phyloP scores from a whole-genome alignment of 2,329 filamentous ascomycete species.

The Fusarium burgessii region DNA sequence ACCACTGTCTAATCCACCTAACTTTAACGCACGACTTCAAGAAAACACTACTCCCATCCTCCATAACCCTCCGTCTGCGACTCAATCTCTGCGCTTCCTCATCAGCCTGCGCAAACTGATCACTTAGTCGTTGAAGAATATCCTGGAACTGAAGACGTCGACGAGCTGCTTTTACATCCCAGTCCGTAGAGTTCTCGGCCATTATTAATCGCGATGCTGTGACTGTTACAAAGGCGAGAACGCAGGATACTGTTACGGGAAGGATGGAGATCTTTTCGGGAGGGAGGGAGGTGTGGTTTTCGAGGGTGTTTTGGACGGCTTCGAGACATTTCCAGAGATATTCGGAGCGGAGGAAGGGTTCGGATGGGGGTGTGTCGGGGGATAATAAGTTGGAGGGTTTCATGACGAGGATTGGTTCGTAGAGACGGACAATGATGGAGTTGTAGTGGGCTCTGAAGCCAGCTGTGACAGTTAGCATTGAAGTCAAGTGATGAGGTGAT shows the following conservation, averaged over 20 bases:
- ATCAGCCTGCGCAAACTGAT: constrained; percentile 50
- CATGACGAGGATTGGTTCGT: constrained; percentile 53
- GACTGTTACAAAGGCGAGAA: constrained; percentile 52
- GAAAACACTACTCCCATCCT: constrained; percentile 49
- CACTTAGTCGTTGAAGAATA: constrained; percentile 45
- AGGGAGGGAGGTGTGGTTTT: constrained; percentile 45
- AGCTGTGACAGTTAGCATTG: constrained; percentile 35
- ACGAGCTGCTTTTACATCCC: constrained; percentile 52
- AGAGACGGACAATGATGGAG: constrained; percentile 51
- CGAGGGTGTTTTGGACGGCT: constrained; percentile 44
- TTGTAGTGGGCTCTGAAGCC: constrained; percentile 53
- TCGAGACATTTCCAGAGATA: constrained; percentile 55
- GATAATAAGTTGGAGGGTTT: constrained; percentile 33
- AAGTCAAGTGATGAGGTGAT: too few species aligned
- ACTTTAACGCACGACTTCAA: constrained; percentile 52
- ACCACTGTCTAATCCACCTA: constrained; percentile 58
- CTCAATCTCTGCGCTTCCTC: constrained; percentile 37
- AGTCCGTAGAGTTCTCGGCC: constrained; percentile 51
- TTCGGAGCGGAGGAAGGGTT: constrained; percentile 49
- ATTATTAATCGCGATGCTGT: constrained; percentile 53
- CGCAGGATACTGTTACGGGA: constrained; percentile 47
- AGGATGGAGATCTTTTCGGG: constrained; percentile 44
- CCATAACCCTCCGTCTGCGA: constrained; percentile 44
- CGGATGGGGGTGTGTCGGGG: constrained; percentile 19
- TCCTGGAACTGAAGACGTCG: constrained; percentile 50